Conservation (phyloP, 257 asterid species). For the Ilex asprella region DNA sequence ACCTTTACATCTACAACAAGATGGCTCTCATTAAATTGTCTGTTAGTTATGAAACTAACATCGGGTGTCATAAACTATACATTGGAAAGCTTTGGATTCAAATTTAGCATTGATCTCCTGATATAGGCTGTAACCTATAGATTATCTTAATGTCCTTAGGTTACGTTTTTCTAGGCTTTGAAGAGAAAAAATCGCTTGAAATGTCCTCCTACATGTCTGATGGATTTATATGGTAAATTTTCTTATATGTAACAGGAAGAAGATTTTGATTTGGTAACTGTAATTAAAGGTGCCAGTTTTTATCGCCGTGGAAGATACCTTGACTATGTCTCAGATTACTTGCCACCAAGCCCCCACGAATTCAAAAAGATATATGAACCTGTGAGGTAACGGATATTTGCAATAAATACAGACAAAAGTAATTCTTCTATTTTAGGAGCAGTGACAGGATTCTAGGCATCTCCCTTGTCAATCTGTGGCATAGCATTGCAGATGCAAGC, state of each 20-base stretch:
- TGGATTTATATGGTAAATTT: background rate
- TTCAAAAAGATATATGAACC: constrained; percentile 38
- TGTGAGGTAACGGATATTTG: constrained; percentile 31
- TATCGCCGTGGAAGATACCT: constrained; percentile 64
- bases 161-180: no score
- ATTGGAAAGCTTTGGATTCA: no score
- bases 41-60: no score
- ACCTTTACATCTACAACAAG: background rate
- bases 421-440: no score
- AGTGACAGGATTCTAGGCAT: no score
- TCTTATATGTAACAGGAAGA: constrained; percentile 43
- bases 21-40: background rate
- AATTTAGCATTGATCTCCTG: background rate
- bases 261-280: constrained; percentile 47
- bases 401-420: background rate
- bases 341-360: constrained; percentile 67
- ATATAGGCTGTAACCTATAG: background rate
- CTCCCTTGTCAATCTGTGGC: no score
- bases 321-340: constrained; percentile 66
- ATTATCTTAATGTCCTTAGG: background rate
- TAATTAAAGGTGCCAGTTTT: constrained; percentile 50
- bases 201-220: background rate
- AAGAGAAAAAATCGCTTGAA: background rate
- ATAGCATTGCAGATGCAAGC: no score
- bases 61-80: no score